These are phyloP conservation scores for Harringtonia lauricola DNA, from an alignment of 2,329 filamentous ascomycete genomes.

Conservation along the genomic window DNA sequence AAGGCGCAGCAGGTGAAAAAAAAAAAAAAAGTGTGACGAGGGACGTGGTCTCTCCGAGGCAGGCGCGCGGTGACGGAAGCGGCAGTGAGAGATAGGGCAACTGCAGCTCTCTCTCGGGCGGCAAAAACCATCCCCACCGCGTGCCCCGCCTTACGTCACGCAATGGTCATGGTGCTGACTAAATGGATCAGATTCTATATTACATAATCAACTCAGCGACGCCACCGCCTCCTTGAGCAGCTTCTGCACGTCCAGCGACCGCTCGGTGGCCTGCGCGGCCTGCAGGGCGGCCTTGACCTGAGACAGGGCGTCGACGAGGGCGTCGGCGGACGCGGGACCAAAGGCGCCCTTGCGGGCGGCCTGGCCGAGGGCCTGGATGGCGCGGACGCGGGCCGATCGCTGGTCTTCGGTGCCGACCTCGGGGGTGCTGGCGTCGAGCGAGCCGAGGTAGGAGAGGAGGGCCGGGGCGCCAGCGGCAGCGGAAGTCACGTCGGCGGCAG, in stretches of 20 bases:
- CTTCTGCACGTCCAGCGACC: constrained; percentile 22
- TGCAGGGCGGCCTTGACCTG: constrained; percentile 40
- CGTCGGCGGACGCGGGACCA: constrained; percentile 16
- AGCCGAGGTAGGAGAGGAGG: constrained; percentile 29
- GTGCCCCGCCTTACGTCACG: constrained; percentile 1
- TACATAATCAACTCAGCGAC: background rate
- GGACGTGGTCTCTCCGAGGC: too few species aligned
- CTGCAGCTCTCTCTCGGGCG: too few species aligned
- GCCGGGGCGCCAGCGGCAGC: constrained; percentile 16
- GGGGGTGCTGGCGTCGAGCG: constrained; percentile 33
- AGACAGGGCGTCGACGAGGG: constrained; percentile 1
- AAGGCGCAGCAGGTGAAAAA: too few species aligned
- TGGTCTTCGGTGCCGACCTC: constrained; percentile 41
- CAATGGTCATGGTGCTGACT: too few species aligned
- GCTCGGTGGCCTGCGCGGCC: constrained; percentile 18
- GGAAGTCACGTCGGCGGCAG: constrained; percentile 9
- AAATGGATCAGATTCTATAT: background rate
- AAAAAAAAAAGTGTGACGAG: too few species aligned
- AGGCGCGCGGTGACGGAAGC: too few species aligned
- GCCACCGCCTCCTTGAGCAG: constrained; percentile 15
- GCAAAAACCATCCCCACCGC: too few species aligned
- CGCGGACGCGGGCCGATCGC: constrained; percentile 34
- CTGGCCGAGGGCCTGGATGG: constrained; percentile 28
- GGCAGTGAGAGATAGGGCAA: too few species aligned
- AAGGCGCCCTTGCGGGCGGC: constrained; percentile 32